These are phyloP conservation scores for Picea glauca DNA, from an alignment of 75 land plant species.

Conservation along the genomic window DNA sequence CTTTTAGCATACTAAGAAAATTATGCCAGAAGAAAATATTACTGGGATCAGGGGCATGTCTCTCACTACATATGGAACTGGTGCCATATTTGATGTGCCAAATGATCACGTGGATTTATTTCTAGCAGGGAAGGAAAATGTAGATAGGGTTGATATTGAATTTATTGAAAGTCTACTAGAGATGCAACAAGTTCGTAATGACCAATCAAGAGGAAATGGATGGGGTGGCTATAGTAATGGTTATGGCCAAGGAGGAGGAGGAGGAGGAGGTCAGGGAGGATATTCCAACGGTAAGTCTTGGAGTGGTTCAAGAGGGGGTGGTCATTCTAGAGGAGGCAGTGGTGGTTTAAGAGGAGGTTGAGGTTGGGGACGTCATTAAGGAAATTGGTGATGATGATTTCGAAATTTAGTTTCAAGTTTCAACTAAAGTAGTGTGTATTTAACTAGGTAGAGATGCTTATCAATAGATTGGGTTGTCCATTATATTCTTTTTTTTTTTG, in stretches of 20 bases:
- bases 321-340: not conserved
- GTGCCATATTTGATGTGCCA: conserved; percentile 92
- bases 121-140: conserved; percentile 55
- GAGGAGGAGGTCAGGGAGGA: conserved; percentile 16
- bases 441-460: not conserved
- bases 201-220: conserved; percentile 17
- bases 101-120: conserved; percentile 48
- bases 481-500: not conserved
- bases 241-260: conserved; percentile 8
- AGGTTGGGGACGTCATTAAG: not conserved
- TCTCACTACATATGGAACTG: conserved; percentile 76
- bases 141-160: conserved; percentile 15
- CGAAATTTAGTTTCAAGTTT: not conserved
- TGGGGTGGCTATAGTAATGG: conserved; percentile 14
- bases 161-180: conserved; percentile 18
- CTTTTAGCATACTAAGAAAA: conserved; percentile 54
- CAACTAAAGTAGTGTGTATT: not conserved
- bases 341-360: not conserved
- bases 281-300: conserved; percentile 16
- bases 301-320: conserved; percentile 11
- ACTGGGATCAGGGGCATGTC: conserved; percentile 61
- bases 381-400: not conserved
- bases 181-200: conserved; percentile 18
- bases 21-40: conserved; percentile 72
- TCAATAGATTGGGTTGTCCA: not conserved